These are phyloP conservation scores for Penicillium polonicum DNA, from an alignment of 2,329 filamentous ascomycete genomes.

Conservation along the genomic window DNA sequence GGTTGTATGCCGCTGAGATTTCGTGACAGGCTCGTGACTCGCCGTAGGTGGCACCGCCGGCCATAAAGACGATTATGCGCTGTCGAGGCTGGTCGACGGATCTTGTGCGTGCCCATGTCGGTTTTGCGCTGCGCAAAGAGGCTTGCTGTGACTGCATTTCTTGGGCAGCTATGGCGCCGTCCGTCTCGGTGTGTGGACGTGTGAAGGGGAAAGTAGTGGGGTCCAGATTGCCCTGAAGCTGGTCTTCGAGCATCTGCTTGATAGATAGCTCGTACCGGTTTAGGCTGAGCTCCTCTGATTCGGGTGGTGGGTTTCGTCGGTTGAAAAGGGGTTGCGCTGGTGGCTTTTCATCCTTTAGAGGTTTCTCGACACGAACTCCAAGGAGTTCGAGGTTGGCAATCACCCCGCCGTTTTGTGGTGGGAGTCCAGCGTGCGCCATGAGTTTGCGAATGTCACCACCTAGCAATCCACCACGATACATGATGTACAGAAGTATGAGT, in stretches of 20 bases:
- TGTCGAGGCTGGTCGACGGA: conserved; percentile 78
- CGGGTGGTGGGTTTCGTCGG: conserved; percentile 56
- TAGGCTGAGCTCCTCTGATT: conserved; percentile 76
- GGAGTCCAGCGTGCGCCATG: conserved; percentile 76
- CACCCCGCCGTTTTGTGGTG: conserved; percentile 68
- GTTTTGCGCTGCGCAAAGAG: conserved; percentile 86
- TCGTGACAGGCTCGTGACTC: conserved; percentile 90
- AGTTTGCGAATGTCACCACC: conserved; percentile 80
- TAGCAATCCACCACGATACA: conserved; percentile 84
- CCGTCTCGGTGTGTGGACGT: conserved; percentile 60
- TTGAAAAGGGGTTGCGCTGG: conserved; percentile 68
- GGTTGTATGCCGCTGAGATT: conserved; percentile 66
- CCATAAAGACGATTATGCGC: conserved; percentile 89
- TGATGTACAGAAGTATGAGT: conserved; percentile 78
- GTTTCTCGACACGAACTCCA: conserved; percentile 69
- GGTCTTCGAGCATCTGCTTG: conserved; percentile 77
- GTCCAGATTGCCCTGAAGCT: conserved; percentile 67
- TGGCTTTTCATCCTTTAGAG: conserved; percentile 74
- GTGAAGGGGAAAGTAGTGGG: conserved; percentile 68
- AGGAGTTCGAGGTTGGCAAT: conserved; percentile 76
- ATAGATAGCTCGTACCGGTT: conserved; percentile 81
- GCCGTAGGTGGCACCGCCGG: conserved; percentile 90
- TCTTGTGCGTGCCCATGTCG: conserved; percentile 88
- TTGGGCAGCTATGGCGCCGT: conserved; percentile 44
- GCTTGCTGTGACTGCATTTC: conserved; percentile 56